Percentiles rank a stretch among this genome's conserved stretches.
Conservation (phyloP, 208 protist genomes). For the Crithidia fasciculata region DNA sequence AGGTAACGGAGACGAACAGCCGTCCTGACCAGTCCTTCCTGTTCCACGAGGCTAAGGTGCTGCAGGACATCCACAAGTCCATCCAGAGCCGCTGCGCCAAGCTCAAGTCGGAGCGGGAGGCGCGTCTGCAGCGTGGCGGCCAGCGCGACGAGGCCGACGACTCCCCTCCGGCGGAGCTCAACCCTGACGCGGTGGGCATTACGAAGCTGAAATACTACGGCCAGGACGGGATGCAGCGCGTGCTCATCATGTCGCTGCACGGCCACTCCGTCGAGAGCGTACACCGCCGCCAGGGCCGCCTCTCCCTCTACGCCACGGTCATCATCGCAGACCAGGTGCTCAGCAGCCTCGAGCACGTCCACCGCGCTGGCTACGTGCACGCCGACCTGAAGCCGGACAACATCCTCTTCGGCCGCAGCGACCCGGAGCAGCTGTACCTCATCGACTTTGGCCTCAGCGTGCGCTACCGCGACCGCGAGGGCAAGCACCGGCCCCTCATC, state of each 20-base stretch:
- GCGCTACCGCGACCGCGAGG: conserved; percentile 60
- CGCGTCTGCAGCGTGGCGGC: neutral
- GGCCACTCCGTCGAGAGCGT: conserved; percentile 97
- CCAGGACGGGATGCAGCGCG: conserved; percentile 96
- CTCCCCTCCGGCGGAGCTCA: neutral
- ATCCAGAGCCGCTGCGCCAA: conserved; percentile 17
- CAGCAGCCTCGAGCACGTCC: conserved; percentile 93
- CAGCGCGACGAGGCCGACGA: conserved; percentile 8
- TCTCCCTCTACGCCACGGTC: conserved; percentile 97
- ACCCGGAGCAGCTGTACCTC: conserved; percentile 67
- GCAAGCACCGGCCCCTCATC: conserved; percentile 77
- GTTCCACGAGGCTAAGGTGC: conserved; percentile 96
- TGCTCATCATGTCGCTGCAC: conserved; percentile 98
- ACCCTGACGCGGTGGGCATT: conserved; percentile 61
- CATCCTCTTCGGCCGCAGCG: conserved; percentile 76
- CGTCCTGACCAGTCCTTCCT: conserved; percentile 92
- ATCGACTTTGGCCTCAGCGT: conserved; percentile 85
- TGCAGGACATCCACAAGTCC: conserved; percentile 76
- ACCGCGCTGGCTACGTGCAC: conserved; percentile 85
- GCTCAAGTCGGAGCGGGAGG: conserved; percentile 4
- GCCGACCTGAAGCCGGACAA: conserved; percentile 92
- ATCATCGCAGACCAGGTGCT: conserved; percentile 98
- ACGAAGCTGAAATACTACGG: conserved; percentile 96
- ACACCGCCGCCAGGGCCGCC: conserved; percentile 73
- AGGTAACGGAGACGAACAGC: conserved; percentile 40